Conservation (phyloP, 306 rosid genomes). For the Cicer pinnatifidum region DNA sequence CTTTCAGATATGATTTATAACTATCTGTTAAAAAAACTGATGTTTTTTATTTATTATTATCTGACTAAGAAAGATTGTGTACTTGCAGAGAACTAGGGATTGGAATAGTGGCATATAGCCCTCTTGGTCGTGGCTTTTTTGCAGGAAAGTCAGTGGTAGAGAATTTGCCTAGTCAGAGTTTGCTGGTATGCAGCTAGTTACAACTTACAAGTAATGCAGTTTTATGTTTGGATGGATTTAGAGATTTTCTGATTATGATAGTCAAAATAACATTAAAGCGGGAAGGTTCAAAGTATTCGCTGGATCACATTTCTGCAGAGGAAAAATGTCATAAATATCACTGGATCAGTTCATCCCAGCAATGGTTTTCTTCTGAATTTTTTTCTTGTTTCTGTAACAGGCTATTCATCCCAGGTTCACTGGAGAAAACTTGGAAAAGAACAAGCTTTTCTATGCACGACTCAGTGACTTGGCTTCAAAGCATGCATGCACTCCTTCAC, state of each 20-base stretch:
- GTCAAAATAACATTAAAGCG: constrained; percentile 18
- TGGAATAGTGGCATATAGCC: constrained; percentile 73
- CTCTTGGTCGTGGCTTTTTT: constrained; percentile 77
- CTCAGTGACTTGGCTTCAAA: constrained; percentile 57
- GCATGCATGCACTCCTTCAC: constrained; percentile 65
- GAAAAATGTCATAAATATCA: neutral
- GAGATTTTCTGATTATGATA: neutral
- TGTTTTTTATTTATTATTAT: neutral
- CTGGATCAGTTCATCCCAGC: neutral
- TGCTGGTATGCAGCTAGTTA: constrained; percentile 52
- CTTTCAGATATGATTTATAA: constrained; percentile 23
- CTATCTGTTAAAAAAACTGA: neutral
- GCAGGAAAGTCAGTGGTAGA: constrained; percentile 70
- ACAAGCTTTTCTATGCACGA: constrained; percentile 55
- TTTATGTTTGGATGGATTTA: constrained; percentile 22
- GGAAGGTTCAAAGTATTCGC: neutral
- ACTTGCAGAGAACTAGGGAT: constrained; percentile 67
- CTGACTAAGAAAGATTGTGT: constrained; percentile 15
- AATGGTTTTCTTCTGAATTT: constrained; percentile 28
- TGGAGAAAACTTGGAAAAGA: constrained; percentile 70
- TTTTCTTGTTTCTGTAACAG: constrained; percentile 44
- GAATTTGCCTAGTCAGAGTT: constrained; percentile 58
- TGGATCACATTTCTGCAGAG: neutral
- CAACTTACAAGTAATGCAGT: constrained; percentile 12
- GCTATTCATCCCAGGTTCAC: constrained; percentile 67